These are phyloP conservation scores for Malassezia cuniculi DNA, from an alignment of 1,284 basidiomycete species.

Conservation along the genomic window DNA sequence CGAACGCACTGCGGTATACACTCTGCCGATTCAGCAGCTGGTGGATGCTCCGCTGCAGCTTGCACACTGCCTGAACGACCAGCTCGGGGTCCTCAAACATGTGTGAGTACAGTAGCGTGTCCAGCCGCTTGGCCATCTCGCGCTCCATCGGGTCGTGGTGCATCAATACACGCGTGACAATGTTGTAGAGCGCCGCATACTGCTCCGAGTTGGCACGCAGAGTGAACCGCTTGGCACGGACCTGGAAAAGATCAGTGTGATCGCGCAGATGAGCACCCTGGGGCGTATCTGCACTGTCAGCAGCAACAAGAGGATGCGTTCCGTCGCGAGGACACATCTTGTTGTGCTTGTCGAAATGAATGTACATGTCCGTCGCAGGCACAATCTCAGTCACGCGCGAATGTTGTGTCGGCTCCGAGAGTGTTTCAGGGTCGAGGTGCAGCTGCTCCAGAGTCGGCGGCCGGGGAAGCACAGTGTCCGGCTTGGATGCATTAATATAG, in stretches of 20 bases:
- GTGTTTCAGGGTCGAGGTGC: too few species aligned
- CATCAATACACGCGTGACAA: slow-evolving; percentile 68
- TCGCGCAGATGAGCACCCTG: slow-evolving; percentile 59
- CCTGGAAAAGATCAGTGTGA: slow-evolving; percentile 68
- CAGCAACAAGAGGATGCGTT: slow-evolving; percentile 14
- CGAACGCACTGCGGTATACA: slow-evolving; percentile 40
- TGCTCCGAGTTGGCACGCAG: slow-evolving; percentile 76
- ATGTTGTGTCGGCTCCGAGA: too few species aligned
- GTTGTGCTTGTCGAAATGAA: slow-evolving; percentile 91
- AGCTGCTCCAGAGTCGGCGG: too few species aligned
- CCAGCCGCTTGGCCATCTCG: slow-evolving; percentile 45
- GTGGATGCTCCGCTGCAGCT: slow-evolving; percentile 64
- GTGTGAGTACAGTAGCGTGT: slow-evolving; percentile 75
- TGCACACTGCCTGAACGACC: slow-evolving; percentile 58
- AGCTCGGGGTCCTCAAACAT: slow-evolving; percentile 70
- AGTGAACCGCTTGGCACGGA: slow-evolving; percentile 62
- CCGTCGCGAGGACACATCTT: slow-evolving; percentile 15
- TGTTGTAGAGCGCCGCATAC: slow-evolving; percentile 73
- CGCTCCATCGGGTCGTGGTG: slow-evolving; percentile 64
- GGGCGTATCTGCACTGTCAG: slow-evolving; percentile 30
- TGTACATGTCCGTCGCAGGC: slow-evolving; percentile 69
- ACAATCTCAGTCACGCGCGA: too few species aligned
- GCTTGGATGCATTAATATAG: too few species aligned
- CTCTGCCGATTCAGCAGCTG: slow-evolving; percentile 41
- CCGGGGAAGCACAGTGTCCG: too few species aligned